Conservation (phyloP, 805 yeast genomes). For the Lipomyces spencermartinsiae region DNA sequence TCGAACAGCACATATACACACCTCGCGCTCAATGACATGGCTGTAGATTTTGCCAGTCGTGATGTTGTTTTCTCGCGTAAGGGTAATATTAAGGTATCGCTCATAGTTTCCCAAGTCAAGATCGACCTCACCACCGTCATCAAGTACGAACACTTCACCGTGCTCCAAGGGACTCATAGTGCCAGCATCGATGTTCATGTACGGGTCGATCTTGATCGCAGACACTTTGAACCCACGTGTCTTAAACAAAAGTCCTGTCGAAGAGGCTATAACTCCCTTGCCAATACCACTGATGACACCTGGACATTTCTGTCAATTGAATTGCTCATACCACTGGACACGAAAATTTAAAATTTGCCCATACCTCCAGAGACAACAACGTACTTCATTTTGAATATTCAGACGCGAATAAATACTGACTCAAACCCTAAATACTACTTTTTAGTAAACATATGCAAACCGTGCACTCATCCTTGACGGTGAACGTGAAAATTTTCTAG, state of each 20-base stretch:
- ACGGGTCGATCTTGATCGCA: conserved; percentile 97
- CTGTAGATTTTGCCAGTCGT: conserved; percentile 98
- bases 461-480: neutral
- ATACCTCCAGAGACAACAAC: conserved; percentile 94
- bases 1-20: conserved; percentile 6
- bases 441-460: neutral
- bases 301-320: conserved; percentile 19
- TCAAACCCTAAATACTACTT: neutral
- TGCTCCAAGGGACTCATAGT: conserved; percentile 99
- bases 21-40: conserved; percentile 87
- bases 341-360: conserved; percentile 17
- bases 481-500: neutral
- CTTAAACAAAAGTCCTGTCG: conserved; percentile 93
- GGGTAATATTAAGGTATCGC: conserved; percentile 90
- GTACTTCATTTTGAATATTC: conserved; percentile 77
- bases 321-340: conserved; percentile 2
- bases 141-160: conserved; percentile 96
- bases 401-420: neutral
- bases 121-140: conserved; percentile 99
- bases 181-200: conserved; percentile 99
- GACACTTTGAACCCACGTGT: conserved; percentile 95
- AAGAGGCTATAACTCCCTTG: conserved; percentile 96
- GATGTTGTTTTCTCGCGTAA: conserved; percentile 93
- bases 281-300: conserved; percentile 99
- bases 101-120: conserved; percentile 98